Base-by-base conservation (phyloP, 1,284 basidiomycete species). In the Sparassis latifolia region DNA sequence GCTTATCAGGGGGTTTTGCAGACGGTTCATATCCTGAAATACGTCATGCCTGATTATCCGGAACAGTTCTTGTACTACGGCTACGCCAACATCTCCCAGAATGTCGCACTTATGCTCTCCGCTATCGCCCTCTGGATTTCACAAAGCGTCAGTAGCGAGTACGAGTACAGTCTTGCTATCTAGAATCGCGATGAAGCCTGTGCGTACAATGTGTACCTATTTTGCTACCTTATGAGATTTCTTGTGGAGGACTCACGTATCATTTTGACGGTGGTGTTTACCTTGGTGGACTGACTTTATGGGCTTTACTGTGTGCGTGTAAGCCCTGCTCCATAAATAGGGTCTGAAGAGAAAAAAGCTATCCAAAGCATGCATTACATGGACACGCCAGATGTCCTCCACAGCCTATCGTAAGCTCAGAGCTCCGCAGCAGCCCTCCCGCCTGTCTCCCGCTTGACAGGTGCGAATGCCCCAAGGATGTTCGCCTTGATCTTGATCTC, bases 401-500 rank as follows among this genome's bases (percentile, higher is more conserved):
- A 20, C 20, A 20, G 20, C 20, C 20, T 20, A 20, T 20, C 20
- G 20, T 20, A 20, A 20, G 20, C 20, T 20, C 20, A 20, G 20
- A 20, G 20, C 20, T 20, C 20, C 20, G 20, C 20, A 20, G 20
- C 20, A 20, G 20, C 20, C 20, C 20, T 20, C 20, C 20, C 20
- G 55, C 71, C 72, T 35, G 65, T 68, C 64, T 80, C 79, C 58
- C 79, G 69, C 47, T 70, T 71, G 28, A 55, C 47, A 4, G 54
- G 51, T 28, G 75, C 71, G 64, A 97, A 96, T 0, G 90, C 80
- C 6, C 74, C 68, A 49, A 97, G 80, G 58, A 97, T 81, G 72
- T 98, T 98, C 47, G 80, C 78, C 76, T 95, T 96, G 68, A 89
- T 80, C 71, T 92, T 90, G 62, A 98, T 84, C 74, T 98, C 93